Evolutionary conservation across 139 green algal species (phyloP).

Genomic region (Gonium pectorale): DNA sequence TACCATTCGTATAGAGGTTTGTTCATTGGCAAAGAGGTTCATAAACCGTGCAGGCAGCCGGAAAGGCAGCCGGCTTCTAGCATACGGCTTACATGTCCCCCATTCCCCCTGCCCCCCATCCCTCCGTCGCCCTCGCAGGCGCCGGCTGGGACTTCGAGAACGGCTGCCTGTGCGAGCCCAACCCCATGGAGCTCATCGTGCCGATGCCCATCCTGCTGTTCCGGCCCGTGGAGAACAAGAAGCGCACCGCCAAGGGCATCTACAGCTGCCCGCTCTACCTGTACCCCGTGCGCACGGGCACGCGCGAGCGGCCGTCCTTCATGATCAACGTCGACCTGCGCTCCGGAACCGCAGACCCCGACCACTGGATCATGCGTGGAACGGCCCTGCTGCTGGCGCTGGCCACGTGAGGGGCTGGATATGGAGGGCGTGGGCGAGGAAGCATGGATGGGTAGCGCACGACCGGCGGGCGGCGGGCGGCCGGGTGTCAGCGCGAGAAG

Average conservation of each 20-base stretch:
- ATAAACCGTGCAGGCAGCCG: no score
- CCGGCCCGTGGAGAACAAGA: slow-evolving; percentile 89
- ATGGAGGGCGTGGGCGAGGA: no score
- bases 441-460: no score
- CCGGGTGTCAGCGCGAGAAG: no score
- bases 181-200: slow-evolving; percentile 93
- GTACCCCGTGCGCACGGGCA: slow-evolving; percentile 85
- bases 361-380: slow-evolving; percentile 87
- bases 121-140: slow-evolving; percentile 20
- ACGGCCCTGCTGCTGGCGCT: slow-evolving; percentile 83
- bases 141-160: slow-evolving; percentile 89
- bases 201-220: slow-evolving; percentile 90
- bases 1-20: not conserved
- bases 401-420: slow-evolving; percentile 47
- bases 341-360: slow-evolving; percentile 73
- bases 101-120: not conserved
- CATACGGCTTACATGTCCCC: no score
- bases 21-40: no score
- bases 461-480: no score
- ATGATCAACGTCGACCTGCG: slow-evolving; percentile 87
- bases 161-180: slow-evolving; percentile 84
- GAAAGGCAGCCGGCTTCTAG: no score
- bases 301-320: slow-evolving; percentile 83
- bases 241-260: slow-evolving; percentile 72
- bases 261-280: slow-evolving; percentile 90